A percentile compares a stretch with the other conserved stretches of the same genome.
These are phyloP conservation scores for Monotropa hypopitys DNA, from an alignment of 179 eudicot genomes.

Conservation along the genomic window DNA sequence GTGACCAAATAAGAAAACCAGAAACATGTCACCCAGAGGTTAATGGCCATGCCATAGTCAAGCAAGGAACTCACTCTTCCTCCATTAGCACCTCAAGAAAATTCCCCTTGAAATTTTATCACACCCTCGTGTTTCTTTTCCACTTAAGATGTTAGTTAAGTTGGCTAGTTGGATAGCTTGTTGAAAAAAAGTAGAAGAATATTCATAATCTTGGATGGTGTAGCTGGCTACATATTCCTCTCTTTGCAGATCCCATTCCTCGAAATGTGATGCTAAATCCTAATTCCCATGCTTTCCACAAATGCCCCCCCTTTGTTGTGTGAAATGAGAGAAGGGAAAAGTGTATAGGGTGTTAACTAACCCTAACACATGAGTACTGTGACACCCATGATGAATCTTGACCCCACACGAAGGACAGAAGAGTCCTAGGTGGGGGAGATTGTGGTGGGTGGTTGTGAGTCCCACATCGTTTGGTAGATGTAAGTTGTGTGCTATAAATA, in stretches of 20 bases:
- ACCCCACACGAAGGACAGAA: too few relatives aligned
- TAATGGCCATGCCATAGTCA: background rate
- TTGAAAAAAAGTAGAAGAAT: background rate
- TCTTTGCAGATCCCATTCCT: background rate
- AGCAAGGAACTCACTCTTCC: background rate
- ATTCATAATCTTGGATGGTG: background rate
- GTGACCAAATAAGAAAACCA: background rate
- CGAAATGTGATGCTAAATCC: background rate
- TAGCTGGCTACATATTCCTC: background rate
- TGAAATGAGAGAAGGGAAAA: too few relatives aligned
- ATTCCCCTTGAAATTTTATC: background rate
- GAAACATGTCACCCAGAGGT: background rate
- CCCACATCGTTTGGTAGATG: too few relatives aligned
- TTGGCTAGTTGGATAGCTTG: background rate
- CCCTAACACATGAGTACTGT: too few relatives aligned
- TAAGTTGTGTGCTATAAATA: too few relatives aligned
- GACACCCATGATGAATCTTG: too few relatives aligned
- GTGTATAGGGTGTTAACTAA: too few relatives aligned
- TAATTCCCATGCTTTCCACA: background rate
- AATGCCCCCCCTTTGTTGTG: too few relatives aligned
- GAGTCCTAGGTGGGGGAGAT: too few relatives aligned
- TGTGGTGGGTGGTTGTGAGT: too few relatives aligned
- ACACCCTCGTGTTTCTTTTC: background rate
- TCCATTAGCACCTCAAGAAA: background rate
- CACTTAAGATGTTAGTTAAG: background rate